Conservation (phyloP, 2,329 filamentous ascomycete genomes). For the Ceratocystis papillata region DNA sequence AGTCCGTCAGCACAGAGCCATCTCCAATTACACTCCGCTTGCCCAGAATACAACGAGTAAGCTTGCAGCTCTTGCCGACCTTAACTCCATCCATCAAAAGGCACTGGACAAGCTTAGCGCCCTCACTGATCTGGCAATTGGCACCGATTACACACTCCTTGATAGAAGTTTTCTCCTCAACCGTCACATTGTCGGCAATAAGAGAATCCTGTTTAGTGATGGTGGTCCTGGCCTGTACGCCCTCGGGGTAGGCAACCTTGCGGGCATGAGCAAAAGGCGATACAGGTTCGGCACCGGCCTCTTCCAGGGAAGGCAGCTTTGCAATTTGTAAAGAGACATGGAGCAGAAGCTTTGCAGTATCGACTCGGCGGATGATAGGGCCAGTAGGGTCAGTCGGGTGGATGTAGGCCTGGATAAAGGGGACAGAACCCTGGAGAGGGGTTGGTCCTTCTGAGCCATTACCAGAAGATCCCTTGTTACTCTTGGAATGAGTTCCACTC, state of each 20-base stretch:
- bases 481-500: not conserved
- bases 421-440: constrained; percentile 37
- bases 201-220: constrained; percentile 74
- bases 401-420: constrained; percentile 71
- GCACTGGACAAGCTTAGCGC: constrained; percentile 78
- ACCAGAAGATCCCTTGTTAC: constrained; percentile 12
- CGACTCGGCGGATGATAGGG: constrained; percentile 73
- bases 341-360: constrained; percentile 73
- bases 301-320: constrained; percentile 63
- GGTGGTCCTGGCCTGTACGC: constrained; percentile 67
- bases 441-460: constrained; percentile 25
- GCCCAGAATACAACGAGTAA: constrained; percentile 81
- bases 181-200: constrained; percentile 76
- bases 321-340: constrained; percentile 75
- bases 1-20: constrained; percentile 68
- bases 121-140: constrained; percentile 73
- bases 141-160: constrained; percentile 84
- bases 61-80: constrained; percentile 70
- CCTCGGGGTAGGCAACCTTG: constrained; percentile 75
- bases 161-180: constrained; percentile 82
- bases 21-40: constrained; percentile 73
- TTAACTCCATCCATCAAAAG: constrained; percentile 86
- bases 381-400: constrained; percentile 48
- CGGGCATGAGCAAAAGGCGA: constrained; percentile 66
- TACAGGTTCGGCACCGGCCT: constrained; percentile 44